Evolutionary conservation across 169 alveolate genomes (phyloP), one percentile per base, ranked within the genome.

Genomic region (Eimeria tenella): DNA sequence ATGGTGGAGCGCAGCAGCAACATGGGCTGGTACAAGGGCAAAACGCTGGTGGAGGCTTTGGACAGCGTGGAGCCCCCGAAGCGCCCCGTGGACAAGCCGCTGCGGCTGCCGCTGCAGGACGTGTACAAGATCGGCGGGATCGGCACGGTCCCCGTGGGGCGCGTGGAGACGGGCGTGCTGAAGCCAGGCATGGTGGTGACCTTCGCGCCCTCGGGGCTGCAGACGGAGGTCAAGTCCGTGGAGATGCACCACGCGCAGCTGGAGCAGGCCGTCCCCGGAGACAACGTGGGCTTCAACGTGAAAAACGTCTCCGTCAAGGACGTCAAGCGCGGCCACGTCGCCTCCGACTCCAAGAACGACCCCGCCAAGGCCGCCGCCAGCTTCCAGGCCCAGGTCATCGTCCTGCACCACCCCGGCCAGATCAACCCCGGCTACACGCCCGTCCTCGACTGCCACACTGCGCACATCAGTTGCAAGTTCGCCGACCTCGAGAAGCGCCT

Each of bases 121-220:
- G 99, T 99, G 21, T 99, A 99, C 98, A 98, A 99, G 98, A 99
- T 99, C 95, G 99, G 99, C 90, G 99, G 99, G 97, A 98, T 98
- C 94, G 99, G 99, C 95, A 98, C 99, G 68, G 99, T 99, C 95
- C 99, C 99, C 82, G 99, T 98, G 86, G 99, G 99, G 74, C 98
- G 99, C 95, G 99, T 99, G 25, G 99, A 99, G 96, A 98, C 99
- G 87, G 99, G 99, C 93, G 93, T 98, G 87, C 97, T 99, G 95
- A 99, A 98, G 96, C 98, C 98, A 87, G 99, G 98, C 90, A 97
- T 96, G 99, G 96, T 96, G 70, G 94, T 97, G 65, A 97, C 98
- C 90, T 98, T 99, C 93, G 99, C 99, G 90, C 99, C 99, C 84
- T 97, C 97, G 63, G 99, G 98, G 94, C 96, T 99, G 95, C 98